A percentile compares a stretch with the other conserved stretches of the same genome.
Conservation (phyloP, 2,329 filamentous ascomycete genomes). For the Metarhizium rileyi region DNA sequence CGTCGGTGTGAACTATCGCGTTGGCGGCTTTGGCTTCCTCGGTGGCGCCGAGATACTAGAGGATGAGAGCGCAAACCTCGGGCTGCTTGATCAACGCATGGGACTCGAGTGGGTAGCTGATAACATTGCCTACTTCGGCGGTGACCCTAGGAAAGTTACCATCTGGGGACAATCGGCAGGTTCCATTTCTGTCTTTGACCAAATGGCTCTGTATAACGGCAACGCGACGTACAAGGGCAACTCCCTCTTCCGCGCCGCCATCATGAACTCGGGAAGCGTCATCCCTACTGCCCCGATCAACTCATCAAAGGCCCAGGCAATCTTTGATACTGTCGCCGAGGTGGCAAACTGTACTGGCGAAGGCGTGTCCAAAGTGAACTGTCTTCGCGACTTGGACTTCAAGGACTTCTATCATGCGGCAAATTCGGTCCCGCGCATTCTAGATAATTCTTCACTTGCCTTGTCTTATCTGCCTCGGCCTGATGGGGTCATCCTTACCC, state of each 20-base stretch:
- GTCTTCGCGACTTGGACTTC: too few species aligned
- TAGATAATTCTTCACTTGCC: constrained; percentile 48
- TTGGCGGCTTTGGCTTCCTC: constrained; percentile 66
- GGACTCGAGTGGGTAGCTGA: constrained; percentile 68
- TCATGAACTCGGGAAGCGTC: constrained; percentile 66
- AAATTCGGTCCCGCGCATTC: constrained; percentile 50
- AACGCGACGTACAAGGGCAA: constrained; percentile 23
- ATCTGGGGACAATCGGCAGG: constrained; percentile 70
- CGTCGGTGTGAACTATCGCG: constrained; percentile 69
- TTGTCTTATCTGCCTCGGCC: constrained; percentile 53
- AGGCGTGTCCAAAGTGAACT: too few species aligned
- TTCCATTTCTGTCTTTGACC: constrained; percentile 64
- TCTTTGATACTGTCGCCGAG: constrained; percentile 53
- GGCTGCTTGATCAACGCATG: constrained; percentile 57
- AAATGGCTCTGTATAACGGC: constrained; percentile 39
- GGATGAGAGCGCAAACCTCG: constrained; percentile 58
- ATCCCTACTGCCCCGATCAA: constrained; percentile 55
- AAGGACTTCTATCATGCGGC: constrained; percentile 42
- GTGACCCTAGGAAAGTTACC: constrained; percentile 66
- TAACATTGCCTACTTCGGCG: constrained; percentile 69
- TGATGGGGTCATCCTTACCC: constrained; percentile 43
- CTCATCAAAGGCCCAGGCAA: constrained; percentile 51
- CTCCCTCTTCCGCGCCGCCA: constrained; percentile 63
- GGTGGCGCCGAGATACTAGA: constrained; percentile 56
- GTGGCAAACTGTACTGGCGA: constrained; percentile 51